Conservation (phyloP, 768 basidiomycete genomes). For the Naganishia onofrii region DNA sequence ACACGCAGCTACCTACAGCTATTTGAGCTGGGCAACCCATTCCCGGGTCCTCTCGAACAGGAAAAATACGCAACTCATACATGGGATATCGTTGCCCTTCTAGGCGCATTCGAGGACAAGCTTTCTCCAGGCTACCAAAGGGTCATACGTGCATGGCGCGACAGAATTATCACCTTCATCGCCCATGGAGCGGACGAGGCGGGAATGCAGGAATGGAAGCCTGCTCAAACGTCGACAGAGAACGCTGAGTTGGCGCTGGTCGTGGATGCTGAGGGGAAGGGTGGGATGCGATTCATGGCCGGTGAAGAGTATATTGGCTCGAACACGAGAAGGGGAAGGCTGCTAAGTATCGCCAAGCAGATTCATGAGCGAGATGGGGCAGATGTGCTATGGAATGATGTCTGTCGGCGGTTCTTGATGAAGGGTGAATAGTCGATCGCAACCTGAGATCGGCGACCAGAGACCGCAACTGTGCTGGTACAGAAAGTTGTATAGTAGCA, state of each 20-base stretch:
- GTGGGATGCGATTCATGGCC: not conserved
- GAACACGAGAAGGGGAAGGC: slow-evolving; percentile 11
- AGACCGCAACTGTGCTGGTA: too few species aligned
- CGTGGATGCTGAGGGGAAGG: not conserved
- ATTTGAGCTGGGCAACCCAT: slow-evolving; percentile 23
- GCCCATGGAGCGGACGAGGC: not conserved
- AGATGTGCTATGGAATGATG: slow-evolving; percentile 26
- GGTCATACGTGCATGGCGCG: slow-evolving; percentile 2
- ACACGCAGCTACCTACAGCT: slow-evolving; percentile 10
- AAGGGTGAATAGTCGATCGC: slow-evolving; percentile 15
- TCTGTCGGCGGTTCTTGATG: slow-evolving; percentile 28
- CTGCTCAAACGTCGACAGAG: too few species aligned
- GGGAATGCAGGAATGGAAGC: not conserved
- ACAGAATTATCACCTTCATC: slow-evolving; percentile 13
- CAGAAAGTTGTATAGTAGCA: too few species aligned
- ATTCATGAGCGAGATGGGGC: slow-evolving; percentile 1
- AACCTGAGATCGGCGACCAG: too few species aligned
- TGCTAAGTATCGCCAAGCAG: slow-evolving; percentile 1
- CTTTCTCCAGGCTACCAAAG: not conserved
- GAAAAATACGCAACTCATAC: slow-evolving; percentile 25
- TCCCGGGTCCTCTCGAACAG: slow-evolving; percentile 4
- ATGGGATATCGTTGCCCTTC: slow-evolving; percentile 23
- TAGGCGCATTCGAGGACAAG: slow-evolving; percentile 13
- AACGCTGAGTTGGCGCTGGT: slow-evolving; percentile 5
- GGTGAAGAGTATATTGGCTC: not conserved